A percentile compares a stretch with the other conserved stretches of the same genome.
These are phyloP conservation scores for Boechera retrofracta DNA, from an alignment of 345 rosid species.

Conservation along the genomic window DNA sequence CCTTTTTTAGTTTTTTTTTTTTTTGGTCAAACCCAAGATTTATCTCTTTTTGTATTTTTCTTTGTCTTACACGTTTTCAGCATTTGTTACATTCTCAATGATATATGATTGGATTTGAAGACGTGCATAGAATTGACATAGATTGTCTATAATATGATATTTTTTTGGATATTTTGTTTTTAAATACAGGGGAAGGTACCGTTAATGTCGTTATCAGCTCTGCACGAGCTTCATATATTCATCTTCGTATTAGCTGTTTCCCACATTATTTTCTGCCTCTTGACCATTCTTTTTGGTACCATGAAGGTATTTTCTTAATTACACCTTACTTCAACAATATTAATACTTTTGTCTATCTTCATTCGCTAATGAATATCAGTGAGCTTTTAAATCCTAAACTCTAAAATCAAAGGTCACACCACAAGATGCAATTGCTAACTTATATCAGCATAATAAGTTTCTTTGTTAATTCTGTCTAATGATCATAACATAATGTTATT, in stretches of 20 bases:
- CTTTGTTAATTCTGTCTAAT: not conserved
- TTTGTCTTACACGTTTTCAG: conserved; percentile 4
- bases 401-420: not conserved
- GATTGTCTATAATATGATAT: not conserved
- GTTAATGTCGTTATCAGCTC: conserved; percentile 62
- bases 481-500: not conserved
- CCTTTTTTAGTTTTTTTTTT: not conserved
- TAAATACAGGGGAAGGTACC: conserved; percentile 67
- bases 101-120: conserved; percentile 12
- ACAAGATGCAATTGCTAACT: conserved; percentile 1
- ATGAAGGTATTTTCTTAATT: conserved; percentile 55
- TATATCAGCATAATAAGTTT: not conserved
- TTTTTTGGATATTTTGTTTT: not conserved
- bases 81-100: not conserved
- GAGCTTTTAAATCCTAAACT: not conserved
- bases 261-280: conserved; percentile 75
- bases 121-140: conserved; percentile 21
- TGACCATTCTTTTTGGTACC: conserved; percentile 79
- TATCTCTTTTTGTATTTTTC: not conserved
- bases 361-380: not conserved
- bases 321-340: not conserved
- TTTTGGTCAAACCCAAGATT: conserved; percentile 2
- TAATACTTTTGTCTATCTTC: not conserved
- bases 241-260: conserved; percentile 79
- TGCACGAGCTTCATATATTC: conserved; percentile 86